Evolutionary conservation across 148 eudicot genomes (phyloP), one percentile per base, ranked within the genome.

Genomic region (Talinum fruticosum): DNA sequence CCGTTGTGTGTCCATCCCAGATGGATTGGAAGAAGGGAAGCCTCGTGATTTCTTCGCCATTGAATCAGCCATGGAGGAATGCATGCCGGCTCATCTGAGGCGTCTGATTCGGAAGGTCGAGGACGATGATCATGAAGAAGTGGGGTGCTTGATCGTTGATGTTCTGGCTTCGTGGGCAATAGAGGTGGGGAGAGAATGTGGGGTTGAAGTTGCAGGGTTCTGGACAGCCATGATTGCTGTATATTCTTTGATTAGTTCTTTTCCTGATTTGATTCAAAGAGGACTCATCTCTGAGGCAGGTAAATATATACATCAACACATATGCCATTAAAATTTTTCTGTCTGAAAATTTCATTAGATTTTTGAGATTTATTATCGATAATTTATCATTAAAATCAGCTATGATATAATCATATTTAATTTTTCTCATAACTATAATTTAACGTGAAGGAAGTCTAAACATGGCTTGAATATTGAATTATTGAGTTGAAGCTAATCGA

Each of bases 141-240:
- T 83, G 57, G 86, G 81, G 4, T 83, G 86, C 69, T 41, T 86
- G 86, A 49, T 86, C 26, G 85, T 82, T 76, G 88, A 86, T 77
- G 35, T 86, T 41, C 37, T 86, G 47, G 93, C 90, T 18, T 94
- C 98, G 15, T 89, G 86, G 85, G 94, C 94, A 1, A 72, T 94
- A 12, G 76, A 80, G 32, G 97, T 94, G 15, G 97, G 83, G 10
- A 38, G 54, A 7, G 73, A 73, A 16, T 70, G 81, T 49, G 88
- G 89, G 2, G 79, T 88, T 8, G 69, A 71, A 12, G 85, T 85
- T 12, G 93, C 83, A 6, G 98, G 98, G 32, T 92, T 89, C 70
- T 94, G 98, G 98, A 89, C 97, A 0, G 97, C 87, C 33, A 92
- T 90, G 94, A 69, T 86, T 0, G 88, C 90, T 67, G 78, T 90